Evolutionary conservation across 768 basidiomycete species (phyloP), one percentile per base, ranked within the genome.

Genomic region (Cystoderma amianthinum): DNA sequence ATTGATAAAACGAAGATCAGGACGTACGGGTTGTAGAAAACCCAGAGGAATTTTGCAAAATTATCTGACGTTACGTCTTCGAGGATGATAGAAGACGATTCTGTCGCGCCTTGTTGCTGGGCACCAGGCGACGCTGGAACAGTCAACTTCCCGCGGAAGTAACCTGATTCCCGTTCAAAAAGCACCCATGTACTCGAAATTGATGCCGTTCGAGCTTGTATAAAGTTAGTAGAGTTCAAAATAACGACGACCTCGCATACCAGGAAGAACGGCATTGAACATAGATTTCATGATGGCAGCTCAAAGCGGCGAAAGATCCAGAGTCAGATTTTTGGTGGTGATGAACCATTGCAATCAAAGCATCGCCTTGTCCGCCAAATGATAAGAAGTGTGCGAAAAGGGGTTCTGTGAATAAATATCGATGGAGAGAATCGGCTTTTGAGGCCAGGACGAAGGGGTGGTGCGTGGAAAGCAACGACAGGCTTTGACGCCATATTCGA

Each of bases 121-220:
- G 59, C 44, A 4, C 62, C 63, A 16, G 64, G 54, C 5, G 57
- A 50, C 3, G 57, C 51, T 5, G 68, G 58, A 13, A 42, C n/a
- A 6, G 34, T 45, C 23, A 76, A 42, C 38, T 65, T 59, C 0
- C 57, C 53, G 6, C 54, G 55, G 54, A 82, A 81, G 22, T 60
- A 67, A 0, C 56, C 38, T 0, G 80, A 82, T 39, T 85, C 80
- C 0, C 82, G 62, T 15, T 69, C 66, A 28, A 85, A 36, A 83
- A 82, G 33, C 72, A 78, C 1, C 73, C 66, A 44, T 83, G 81
- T 0, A 85, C 67, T 1, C 72, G 61, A 46, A 80, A 85, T 0
- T 74, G 59, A 3, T 64, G 56, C 41, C 78, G 69, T 37, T 80
- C 77, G 12, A 77, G 74, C 82, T 85, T 38, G n/a, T n/a, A n/a